Evolutionary conservation across 768 basidiomycete species (phyloP).

Genomic region (Boletus sp.): DNA sequence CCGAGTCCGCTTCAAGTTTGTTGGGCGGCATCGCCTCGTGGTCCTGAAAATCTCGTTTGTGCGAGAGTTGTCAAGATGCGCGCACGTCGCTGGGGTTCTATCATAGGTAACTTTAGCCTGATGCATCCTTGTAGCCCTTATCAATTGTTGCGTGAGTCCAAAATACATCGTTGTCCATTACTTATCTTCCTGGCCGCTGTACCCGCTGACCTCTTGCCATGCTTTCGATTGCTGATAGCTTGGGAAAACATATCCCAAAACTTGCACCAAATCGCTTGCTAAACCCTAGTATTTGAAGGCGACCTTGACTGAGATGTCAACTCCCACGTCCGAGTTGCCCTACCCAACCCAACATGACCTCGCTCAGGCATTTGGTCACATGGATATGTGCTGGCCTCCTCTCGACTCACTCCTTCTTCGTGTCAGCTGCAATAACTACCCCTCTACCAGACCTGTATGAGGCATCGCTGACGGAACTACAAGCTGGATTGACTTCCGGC

Average conservation of each 20-base stretch:
- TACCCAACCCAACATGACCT: background rate
- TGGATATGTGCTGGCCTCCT: slow-evolving; percentile 7
- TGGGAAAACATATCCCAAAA: slow-evolving; percentile 1
- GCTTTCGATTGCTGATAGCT: slow-evolving; percentile 2
- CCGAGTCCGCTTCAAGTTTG: too few species aligned
- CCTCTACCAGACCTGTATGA: slow-evolving; percentile 42
- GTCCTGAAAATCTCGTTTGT: background rate
- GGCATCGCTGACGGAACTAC: slow-evolving; percentile 39
- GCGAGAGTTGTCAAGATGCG: background rate
- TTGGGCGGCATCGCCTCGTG: background rate
- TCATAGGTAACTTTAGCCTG: slow-evolving; percentile 4
- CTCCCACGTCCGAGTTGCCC: background rate
- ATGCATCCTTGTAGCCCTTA: background rate
- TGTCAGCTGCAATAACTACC: slow-evolving; percentile 11
- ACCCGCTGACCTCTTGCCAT: slow-evolving; percentile 10
- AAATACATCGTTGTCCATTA: background rate
- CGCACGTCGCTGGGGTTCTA: background rate
- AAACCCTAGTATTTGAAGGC: slow-evolving; percentile 6
- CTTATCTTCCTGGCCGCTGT: background rate
- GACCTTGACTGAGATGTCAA: background rate
- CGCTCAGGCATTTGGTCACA: slow-evolving; percentile 7
- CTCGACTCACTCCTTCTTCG: slow-evolving; percentile 2
- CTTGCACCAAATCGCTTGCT: background rate
- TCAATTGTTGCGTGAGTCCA: background rate
- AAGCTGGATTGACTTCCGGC: slow-evolving; percentile 35